Conservation (phyloP, 306 rosid genomes). For the Vigna nakashimae region DNA sequence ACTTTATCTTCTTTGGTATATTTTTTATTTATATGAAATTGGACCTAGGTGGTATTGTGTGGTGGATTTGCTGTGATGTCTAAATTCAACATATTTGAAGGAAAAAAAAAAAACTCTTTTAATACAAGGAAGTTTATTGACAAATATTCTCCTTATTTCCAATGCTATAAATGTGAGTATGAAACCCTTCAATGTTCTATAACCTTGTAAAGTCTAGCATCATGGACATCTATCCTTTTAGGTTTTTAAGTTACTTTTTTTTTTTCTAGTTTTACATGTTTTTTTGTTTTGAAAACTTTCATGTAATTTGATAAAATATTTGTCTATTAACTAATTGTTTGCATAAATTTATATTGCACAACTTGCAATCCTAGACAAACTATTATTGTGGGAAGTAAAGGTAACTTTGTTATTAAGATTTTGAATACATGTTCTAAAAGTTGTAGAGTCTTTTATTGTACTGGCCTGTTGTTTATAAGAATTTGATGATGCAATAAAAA, state of each 20-base stretch:
- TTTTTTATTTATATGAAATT: not conserved
- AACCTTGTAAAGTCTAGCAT: not conserved
- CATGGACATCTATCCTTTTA: not conserved
- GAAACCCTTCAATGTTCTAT: not conserved
- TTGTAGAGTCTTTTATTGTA: too few relatives aligned
- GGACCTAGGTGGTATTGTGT: not conserved
- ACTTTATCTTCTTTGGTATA: too few relatives aligned
- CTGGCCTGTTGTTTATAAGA: too few relatives aligned
- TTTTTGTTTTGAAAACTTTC: constrained; percentile 22
- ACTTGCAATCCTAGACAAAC: too few relatives aligned
- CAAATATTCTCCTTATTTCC: constrained; percentile 77
- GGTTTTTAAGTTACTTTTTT: not conserved
- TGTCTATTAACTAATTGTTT: constrained; percentile 39
- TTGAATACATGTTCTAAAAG: too few relatives aligned
- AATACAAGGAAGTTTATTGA: constrained; percentile 64
- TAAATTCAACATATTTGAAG: constrained; percentile 46
- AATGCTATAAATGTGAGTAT: too few relatives aligned
- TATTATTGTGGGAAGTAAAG: too few relatives aligned
- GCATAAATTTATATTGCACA: constrained; percentile 50
- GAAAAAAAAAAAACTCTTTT: constrained; percentile 49
- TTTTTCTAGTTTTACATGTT: constrained; percentile 6
- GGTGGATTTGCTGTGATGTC: constrained; percentile 52
- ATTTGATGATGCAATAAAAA: too few relatives aligned
- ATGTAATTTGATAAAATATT: not conserved
- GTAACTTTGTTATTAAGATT: too few relatives aligned